A percentile compares a stretch with the other conserved stretches of the same genome.
phyloP scores from a whole-genome alignment of 768 basidiomycete genomes.

The Calocybe cyanea region DNA sequence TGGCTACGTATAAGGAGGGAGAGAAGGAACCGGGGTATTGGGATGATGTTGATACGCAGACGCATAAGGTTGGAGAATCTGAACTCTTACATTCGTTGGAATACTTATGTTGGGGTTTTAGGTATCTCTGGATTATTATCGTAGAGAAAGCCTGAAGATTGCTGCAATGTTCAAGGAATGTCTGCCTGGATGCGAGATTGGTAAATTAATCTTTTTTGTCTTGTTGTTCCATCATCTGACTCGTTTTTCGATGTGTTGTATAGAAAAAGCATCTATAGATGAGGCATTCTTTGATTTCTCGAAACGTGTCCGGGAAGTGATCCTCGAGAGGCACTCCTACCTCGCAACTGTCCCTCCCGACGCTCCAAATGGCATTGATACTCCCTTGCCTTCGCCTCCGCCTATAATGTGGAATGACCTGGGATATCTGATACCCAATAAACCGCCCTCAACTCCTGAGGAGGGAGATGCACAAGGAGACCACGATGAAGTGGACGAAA shows the following conservation, averaged over 20 bases:
- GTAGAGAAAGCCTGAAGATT: constrained; percentile 88
- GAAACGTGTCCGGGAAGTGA: constrained; percentile 65
- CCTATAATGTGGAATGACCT: constrained; percentile 55
- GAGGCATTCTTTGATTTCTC: constrained; percentile 96
- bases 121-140: constrained; percentile 92
- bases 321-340: constrained; percentile 75
- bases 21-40: constrained; percentile 86
- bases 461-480: constrained; percentile 15
- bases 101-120: constrained; percentile 22
- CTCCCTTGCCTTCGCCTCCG: constrained; percentile 71
- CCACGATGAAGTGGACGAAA: constrained; percentile 3
- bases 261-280: constrained; percentile 98
- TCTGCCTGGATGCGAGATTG: constrained; percentile 77
- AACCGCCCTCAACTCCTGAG: constrained; percentile 25
- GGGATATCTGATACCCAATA: constrained; percentile 61
- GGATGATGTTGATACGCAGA: constrained; percentile 82
- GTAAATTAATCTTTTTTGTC: constrained; percentile 37
- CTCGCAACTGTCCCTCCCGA: constrained; percentile 67
- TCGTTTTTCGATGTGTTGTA: background rate
- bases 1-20: constrained; percentile 91
- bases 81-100: background rate
- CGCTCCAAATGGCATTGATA: constrained; percentile 70
- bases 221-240: background rate
- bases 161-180: constrained; percentile 77
- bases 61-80: constrained; percentile 72